Percentiles rank a stretch among this genome's conserved stretches.
These are phyloP conservation scores for Penicillium expansum DNA, from an alignment of 2,329 filamentous ascomycete genomes.

Conservation along the genomic window DNA sequence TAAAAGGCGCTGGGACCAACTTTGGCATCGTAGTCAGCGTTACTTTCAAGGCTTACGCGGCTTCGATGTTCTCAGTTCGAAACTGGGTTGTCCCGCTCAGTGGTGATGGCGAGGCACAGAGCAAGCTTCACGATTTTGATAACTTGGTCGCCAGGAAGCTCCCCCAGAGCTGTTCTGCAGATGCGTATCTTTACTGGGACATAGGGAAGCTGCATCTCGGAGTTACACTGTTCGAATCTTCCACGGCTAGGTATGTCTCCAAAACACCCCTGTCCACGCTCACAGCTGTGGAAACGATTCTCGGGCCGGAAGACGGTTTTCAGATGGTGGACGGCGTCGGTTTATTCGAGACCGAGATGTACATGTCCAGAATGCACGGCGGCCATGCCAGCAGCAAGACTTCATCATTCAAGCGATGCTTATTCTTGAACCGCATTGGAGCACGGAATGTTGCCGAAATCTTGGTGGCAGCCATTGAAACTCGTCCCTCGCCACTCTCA, in stretches of 20 bases:
- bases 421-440: constrained; percentile 56
- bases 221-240: constrained; percentile 50
- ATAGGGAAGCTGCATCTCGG: constrained; percentile 49
- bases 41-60: constrained; percentile 48
- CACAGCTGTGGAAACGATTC: constrained; percentile 13
- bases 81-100: constrained; percentile 41
- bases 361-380: constrained; percentile 59
- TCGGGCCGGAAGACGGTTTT: constrained; percentile 35
- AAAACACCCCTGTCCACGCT: background rate
- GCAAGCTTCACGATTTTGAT: constrained; percentile 41
- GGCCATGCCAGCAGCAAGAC: constrained; percentile 59
- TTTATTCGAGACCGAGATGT: constrained; percentile 60
- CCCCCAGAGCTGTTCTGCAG: constrained; percentile 47
- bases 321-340: constrained; percentile 48
- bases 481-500: constrained; percentile 53
- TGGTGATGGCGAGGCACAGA: constrained; percentile 32
- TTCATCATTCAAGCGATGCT: constrained; percentile 62
- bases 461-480: constrained; percentile 48
- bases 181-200: constrained; percentile 58
- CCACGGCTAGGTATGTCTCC: constrained; percentile 15
- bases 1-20: constrained; percentile 60
- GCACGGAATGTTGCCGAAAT: constrained; percentile 28
- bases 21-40: constrained; percentile 58
- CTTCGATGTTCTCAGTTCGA: constrained; percentile 42
- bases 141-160: constrained; percentile 38